phyloP scores from a whole-genome alignment of 257 asterid species.

The Leptodermis oblonga region DNA sequence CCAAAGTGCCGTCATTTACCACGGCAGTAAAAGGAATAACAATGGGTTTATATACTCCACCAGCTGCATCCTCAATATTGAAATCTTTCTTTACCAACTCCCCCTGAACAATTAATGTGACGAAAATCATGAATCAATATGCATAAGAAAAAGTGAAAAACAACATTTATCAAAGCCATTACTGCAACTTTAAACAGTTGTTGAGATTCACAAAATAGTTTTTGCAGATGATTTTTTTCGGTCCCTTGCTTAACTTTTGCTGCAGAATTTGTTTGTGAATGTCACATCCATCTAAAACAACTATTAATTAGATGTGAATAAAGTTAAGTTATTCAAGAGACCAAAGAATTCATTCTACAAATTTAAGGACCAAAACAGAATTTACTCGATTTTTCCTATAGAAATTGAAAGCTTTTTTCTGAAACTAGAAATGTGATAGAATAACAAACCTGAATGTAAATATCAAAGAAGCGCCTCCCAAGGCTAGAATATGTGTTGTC shows the following conservation, averaged over 20 bases:
- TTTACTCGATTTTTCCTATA: neutral
- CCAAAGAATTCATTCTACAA: no score
- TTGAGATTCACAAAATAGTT: no score
- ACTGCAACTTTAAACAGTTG: no score
- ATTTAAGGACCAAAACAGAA: neutral
- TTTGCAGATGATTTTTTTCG: no score
- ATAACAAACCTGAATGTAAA: constrained; percentile 58
- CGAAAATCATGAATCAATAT: neutral
- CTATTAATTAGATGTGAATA: no score
- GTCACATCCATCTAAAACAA: no score
- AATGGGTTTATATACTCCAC: constrained; percentile 56
- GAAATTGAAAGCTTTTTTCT: neutral
- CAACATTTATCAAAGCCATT: no score
- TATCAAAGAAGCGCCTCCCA: constrained; percentile 69
- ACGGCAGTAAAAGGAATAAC: constrained; percentile 38
- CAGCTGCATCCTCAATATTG: constrained; percentile 67
- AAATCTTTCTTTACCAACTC: constrained; percentile 55
- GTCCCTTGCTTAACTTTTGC: no score
- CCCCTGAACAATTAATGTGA: constrained; percentile 48
- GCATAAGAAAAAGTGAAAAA: neutral
- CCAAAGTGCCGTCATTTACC: constrained; percentile 49
- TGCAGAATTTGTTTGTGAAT: no score
- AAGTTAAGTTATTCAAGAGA: no score
- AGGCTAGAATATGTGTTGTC: constrained; percentile 48
- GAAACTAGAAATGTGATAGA: neutral